Percentiles rank a stretch among this genome's conserved stretches.
Evolutionary conservation across 768 basidiomycete genomes (phyloP).

Genomic region (Psilocybe subaeruginosa): DNA sequence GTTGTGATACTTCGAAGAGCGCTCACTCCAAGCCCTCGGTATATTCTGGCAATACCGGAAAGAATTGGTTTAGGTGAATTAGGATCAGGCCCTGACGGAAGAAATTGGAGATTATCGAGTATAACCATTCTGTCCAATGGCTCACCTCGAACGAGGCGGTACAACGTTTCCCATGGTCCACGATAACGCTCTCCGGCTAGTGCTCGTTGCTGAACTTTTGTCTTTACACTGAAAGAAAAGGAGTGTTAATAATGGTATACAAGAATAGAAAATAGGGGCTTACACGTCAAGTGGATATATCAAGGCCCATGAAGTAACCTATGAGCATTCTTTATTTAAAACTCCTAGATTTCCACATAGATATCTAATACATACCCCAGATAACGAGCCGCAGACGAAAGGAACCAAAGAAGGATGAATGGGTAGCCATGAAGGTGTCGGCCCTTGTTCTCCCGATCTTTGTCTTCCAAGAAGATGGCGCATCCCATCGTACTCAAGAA

Average conservation of each 20-base stretch:
- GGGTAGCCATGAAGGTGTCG: conserved; percentile 85
- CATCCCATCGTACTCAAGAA: conserved; percentile 92
- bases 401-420: conserved; percentile 80
- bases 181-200: conserved; percentile 79
- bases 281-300: conserved; percentile 96
- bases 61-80: conserved; percentile 75
- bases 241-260: conserved; percentile 11
- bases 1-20: conserved; percentile 91
- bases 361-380: conserved; percentile 62
- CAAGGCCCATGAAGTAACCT: conserved; percentile 81
- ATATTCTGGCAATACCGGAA: conserved; percentile 81
- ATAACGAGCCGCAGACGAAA: conserved; percentile 88
- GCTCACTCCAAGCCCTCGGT: conserved; percentile 93
- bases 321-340: conserved; percentile 22
- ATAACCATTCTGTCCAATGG: not conserved
- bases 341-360: conserved; percentile 29
- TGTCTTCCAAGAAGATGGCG: conserved; percentile 82
- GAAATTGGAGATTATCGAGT: conserved; percentile 2
- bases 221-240: conserved; percentile 69
- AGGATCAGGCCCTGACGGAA: conserved; percentile 71
- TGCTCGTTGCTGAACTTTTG: conserved; percentile 93
- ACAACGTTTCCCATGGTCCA: conserved; percentile 72
- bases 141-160: conserved; percentile 79
- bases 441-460: conserved; percentile 78
- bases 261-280: conserved; percentile 27